phyloP scores from a whole-genome alignment of 2,329 filamentous ascomycete species.

The Arthrobotrys conoides region DNA sequence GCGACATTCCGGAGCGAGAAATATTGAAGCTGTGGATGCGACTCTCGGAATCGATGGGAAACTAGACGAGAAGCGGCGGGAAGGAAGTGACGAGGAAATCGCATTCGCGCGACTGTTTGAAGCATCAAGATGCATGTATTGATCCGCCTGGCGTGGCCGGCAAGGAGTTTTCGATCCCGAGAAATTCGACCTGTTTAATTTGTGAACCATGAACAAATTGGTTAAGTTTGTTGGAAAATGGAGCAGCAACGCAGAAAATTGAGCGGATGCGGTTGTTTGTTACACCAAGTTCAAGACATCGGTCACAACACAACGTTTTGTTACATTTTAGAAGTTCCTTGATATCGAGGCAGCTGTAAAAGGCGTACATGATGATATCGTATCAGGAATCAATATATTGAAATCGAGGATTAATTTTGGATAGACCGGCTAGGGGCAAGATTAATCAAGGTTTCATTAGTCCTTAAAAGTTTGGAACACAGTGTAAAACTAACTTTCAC shows the following conservation, averaged over 20 bases:
- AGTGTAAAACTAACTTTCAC: no score
- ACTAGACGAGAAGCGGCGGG: neutral
- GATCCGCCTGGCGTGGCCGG: neutral
- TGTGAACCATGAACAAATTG: no score
- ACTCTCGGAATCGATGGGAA: neutral
- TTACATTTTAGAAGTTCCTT: neutral
- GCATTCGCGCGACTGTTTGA: constrained; percentile 33
- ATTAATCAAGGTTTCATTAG: no score
- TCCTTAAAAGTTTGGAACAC: no score
- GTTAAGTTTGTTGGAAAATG: constrained; percentile 21
- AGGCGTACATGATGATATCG: no score
- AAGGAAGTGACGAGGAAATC: constrained; percentile 10
- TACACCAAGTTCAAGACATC: neutral
- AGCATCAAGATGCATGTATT: neutral
- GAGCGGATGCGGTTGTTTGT: neutral
- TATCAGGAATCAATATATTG: no score
- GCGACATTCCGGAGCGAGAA: neutral
- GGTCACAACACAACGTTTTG: neutral
- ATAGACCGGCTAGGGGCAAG: no score
- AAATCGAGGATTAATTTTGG: no score
- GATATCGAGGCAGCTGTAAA: no score
- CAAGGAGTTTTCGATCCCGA: no score
- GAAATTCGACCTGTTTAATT: no score
- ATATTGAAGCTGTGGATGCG: neutral
- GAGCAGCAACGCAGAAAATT: neutral